A percentile compares a stretch with the other conserved stretches of the same genome.
Evolutionary conservation across 2,329 filamentous ascomycete species (phyloP).

Genomic region (Fusarium liriodendri): DNA sequence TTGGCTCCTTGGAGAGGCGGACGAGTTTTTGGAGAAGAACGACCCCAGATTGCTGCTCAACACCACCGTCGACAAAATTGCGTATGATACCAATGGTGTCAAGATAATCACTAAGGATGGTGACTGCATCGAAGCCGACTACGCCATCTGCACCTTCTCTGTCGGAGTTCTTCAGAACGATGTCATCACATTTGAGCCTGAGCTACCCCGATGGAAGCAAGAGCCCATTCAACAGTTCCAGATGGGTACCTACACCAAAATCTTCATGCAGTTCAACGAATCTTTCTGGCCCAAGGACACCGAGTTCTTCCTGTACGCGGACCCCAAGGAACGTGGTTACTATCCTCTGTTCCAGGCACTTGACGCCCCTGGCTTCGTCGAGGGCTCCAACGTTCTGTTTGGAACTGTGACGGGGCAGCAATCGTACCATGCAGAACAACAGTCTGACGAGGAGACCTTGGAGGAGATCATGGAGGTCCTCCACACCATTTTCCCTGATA

Average conservation of each 20-base stretch:
- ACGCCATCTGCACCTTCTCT: slow-evolving; percentile 75
- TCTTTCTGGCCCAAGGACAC: slow-evolving; percentile 69
- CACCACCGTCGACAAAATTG: slow-evolving; percentile 66
- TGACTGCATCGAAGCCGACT: slow-evolving; percentile 67
- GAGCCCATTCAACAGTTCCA: slow-evolving; percentile 71
- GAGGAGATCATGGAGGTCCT: slow-evolving; percentile 68
- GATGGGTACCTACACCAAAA: slow-evolving; percentile 80
- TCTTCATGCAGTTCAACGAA: slow-evolving; percentile 76
- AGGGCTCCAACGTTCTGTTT: slow-evolving; percentile 73
- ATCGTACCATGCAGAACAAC: slow-evolving; percentile 64
- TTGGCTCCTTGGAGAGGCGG: slow-evolving; percentile 67
- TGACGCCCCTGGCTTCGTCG: slow-evolving; percentile 66
- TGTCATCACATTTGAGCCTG: slow-evolving; percentile 66
- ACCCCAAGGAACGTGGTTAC: slow-evolving; percentile 54
- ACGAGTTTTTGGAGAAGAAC: slow-evolving; percentile 65
- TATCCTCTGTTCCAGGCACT: slow-evolving; percentile 74
- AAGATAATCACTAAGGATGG: slow-evolving; percentile 64
- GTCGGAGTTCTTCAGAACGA: slow-evolving; percentile 75
- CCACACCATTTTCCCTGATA: slow-evolving; percentile 69
- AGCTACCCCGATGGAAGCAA: slow-evolving; percentile 72
- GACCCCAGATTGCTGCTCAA: slow-evolving; percentile 69
- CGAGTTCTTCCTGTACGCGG: slow-evolving; percentile 59
- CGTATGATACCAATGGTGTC: slow-evolving; percentile 64
- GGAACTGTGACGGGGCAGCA: slow-evolving; percentile 56
- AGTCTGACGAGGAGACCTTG: slow-evolving; percentile 69